Evolutionary conservation across 148 eudicot genomes (phyloP).

Genomic region (Rhododendron kiyosumense): DNA sequence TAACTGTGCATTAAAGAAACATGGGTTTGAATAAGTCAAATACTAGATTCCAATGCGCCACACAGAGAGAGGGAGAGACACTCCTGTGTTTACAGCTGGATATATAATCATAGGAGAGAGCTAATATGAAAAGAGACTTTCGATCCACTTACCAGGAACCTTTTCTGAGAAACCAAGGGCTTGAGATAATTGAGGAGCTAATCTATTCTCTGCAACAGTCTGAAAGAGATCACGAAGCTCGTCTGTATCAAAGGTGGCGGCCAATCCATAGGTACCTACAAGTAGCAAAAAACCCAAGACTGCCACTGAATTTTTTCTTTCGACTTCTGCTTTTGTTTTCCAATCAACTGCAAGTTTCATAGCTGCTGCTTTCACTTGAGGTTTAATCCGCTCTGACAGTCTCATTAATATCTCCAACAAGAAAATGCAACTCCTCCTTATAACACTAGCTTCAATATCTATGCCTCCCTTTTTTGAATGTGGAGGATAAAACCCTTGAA

Average conservation of each 20-base stretch:
- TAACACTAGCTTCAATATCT: neutral
- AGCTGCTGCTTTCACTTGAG: constrained; percentile 11
- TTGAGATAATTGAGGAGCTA: constrained; percentile 15
- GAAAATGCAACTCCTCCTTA: constrained; percentile 13
- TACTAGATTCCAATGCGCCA: no score
- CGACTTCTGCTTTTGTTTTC: constrained; percentile 2
- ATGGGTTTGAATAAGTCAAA: neutral
- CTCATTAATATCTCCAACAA: constrained; percentile 12
- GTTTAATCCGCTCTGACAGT: constrained; percentile 10
- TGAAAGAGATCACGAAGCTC: constrained; percentile 13
- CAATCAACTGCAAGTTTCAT: constrained; percentile 13
- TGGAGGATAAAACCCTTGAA: constrained; percentile 11
- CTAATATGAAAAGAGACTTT: neutral
- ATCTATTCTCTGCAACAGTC: constrained; percentile 9
- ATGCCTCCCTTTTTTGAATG: neutral
- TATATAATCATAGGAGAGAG: neutral
- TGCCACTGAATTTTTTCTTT: neutral
- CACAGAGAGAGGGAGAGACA: neutral
- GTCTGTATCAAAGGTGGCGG: constrained; percentile 18
- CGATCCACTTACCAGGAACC: constrained; percentile 14
- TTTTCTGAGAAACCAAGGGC: constrained; percentile 16
- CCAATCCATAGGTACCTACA: constrained; percentile 23
- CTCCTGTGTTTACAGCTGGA: neutral
- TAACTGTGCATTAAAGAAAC: neutral
- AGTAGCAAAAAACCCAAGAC: constrained; percentile 22